A percentile compares a stretch with the other conserved stretches of the same genome.
These are phyloP conservation scores for Chamaecrista fasciculata DNA, from an alignment of 306 rosid species.

Conservation along the genomic window DNA sequence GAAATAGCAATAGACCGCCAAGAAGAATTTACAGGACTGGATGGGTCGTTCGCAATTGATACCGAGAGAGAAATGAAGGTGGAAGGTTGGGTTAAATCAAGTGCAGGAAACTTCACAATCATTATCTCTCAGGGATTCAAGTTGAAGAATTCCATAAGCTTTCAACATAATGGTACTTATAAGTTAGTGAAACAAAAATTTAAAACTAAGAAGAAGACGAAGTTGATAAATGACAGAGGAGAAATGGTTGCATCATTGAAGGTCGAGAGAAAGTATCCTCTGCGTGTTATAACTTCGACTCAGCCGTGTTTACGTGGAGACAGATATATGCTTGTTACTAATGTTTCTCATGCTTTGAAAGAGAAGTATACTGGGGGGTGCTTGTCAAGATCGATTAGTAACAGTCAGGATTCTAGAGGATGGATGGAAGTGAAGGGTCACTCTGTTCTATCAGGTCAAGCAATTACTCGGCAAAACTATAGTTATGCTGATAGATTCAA, in stretches of 20 bases:
- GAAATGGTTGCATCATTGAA: conserved; percentile 26
- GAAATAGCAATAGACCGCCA: conserved; percentile 34
- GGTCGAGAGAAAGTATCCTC: conserved; percentile 48
- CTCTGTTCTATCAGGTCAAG: conserved; percentile 58
- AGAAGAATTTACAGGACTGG: conserved; percentile 49
- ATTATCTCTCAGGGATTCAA: conserved; percentile 36
- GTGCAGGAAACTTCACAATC: conserved; percentile 64
- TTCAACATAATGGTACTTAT: conserved; percentile 42
- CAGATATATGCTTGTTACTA: conserved; percentile 43
- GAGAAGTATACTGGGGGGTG: conserved; percentile 36
- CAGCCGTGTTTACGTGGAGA: conserved; percentile 28
- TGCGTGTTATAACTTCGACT: conserved; percentile 37
- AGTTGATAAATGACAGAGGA: conserved; percentile 26
- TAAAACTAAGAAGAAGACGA: conserved; percentile 38
- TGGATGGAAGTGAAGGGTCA: conserved; percentile 84
- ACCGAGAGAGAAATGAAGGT: conserved; percentile 45
- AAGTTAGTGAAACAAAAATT: conserved; percentile 56
- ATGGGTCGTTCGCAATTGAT: conserved; percentile 54
- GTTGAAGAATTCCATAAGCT: conserved; percentile 39
- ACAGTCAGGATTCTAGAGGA: conserved; percentile 56
- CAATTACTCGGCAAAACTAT: conserved; percentile 46
- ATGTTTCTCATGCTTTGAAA: conserved; percentile 50
- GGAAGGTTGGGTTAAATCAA: conserved; percentile 66
- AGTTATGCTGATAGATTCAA: conserved; percentile 32
- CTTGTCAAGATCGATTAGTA: conserved; percentile 18